These are phyloP conservation scores for Auricularia auricula-judae DNA, from an alignment of 768 basidiomycete species.

Conservation along the genomic window DNA sequence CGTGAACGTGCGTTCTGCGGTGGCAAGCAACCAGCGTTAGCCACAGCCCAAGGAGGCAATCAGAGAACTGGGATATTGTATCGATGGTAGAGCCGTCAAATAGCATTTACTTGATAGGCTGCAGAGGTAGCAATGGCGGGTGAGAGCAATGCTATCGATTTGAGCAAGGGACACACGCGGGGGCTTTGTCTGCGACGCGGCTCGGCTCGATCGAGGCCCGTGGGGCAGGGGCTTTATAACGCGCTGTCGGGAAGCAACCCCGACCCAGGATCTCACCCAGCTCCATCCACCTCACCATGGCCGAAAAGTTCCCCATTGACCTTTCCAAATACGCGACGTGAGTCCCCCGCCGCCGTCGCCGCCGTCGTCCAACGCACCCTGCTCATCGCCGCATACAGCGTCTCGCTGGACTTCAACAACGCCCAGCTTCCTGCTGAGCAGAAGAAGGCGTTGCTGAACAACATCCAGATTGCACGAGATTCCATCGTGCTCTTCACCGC, in stretches of 20 bases:
- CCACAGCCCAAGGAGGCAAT: too few species aligned
- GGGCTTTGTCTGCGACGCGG: background rate
- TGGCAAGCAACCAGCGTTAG: too few species aligned
- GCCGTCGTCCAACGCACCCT: background rate
- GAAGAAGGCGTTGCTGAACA: constrained; percentile 43
- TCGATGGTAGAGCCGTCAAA: too few species aligned
- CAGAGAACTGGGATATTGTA: too few species aligned
- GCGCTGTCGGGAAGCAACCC: background rate
- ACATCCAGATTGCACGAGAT: constrained; percentile 77
- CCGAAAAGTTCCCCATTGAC: constrained; percentile 58
- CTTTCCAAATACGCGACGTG: constrained; percentile 68
- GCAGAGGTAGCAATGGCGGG: too few species aligned
- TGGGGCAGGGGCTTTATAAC: background rate
- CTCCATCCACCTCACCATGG: constrained; percentile 31
- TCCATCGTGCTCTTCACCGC: constrained; percentile 79
- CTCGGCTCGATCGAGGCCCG: background rate
- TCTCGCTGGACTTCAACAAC: constrained; percentile 62
- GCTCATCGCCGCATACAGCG: constrained; percentile 26
- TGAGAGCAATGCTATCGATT: too few species aligned
- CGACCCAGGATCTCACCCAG: constrained; percentile 4
- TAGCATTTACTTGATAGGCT: too few species aligned
- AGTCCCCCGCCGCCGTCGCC: constrained; percentile 1
- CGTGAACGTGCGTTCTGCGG: too few species aligned
- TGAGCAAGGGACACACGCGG: too few species aligned
- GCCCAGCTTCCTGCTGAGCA: constrained; percentile 54